Evolutionary conservation across 257 asterid genomes (phyloP).

Genomic region (Coffea canephora): DNA sequence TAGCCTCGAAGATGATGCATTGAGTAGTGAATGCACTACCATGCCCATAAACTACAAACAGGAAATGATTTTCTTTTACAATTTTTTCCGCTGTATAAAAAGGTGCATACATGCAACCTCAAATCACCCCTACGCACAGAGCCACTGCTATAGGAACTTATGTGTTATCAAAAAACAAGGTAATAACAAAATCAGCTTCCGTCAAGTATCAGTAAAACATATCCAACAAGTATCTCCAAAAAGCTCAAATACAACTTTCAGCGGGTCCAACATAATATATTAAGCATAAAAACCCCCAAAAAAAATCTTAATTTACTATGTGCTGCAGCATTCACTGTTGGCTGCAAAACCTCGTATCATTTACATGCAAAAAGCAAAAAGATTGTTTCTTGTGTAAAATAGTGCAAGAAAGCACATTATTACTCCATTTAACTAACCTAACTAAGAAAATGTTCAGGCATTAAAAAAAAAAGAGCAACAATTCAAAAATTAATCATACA

Average conservation of each 20-base stretch:
- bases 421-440: not conserved
- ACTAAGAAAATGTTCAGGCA: not conserved
- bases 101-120: not conserved
- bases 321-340: not conserved
- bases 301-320: not conserved
- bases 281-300: not conserved
- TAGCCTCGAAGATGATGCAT: not conserved
- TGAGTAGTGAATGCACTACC: not conserved
- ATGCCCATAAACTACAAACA: not conserved
- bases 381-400: not conserved
- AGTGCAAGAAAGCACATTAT: not conserved
- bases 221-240: too few relatives aligned
- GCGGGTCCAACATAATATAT: not conserved
- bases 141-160: not conserved
- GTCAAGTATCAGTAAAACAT: not conserved
- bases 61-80: not conserved
- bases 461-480: not conserved
- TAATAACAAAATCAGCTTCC: not conserved
- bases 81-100: not conserved
- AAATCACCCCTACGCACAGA: not conserved
- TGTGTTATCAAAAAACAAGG: not conserved
- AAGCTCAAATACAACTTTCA: not conserved
- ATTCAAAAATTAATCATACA: not conserved
- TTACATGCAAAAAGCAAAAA: not conserved
- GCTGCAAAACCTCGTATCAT: not conserved